Percentiles rank a stretch among this genome's conserved stretches.
These are phyloP conservation scores for Senna siamea DNA, from an alignment of 306 rosid genomes.

Conservation along the genomic window DNA sequence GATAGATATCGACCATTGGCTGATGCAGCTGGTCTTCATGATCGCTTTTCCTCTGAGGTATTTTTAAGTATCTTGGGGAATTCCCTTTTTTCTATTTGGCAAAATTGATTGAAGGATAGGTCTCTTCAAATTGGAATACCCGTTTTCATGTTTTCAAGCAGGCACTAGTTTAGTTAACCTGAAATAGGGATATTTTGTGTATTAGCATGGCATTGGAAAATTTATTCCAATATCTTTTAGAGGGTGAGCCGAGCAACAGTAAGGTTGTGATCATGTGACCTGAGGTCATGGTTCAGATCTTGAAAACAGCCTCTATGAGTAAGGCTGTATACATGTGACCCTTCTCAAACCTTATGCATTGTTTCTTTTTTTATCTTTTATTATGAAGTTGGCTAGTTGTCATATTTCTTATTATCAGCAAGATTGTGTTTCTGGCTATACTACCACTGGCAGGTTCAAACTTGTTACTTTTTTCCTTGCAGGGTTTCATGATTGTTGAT, in stretches of 20 bases:
- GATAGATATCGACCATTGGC: conserved; percentile 43
- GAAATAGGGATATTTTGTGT: conserved; percentile 12
- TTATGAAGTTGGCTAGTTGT: not conserved
- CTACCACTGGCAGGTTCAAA: conserved; percentile 11
- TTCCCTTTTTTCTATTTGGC: conserved; percentile 6
- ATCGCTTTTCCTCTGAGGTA: conserved; percentile 55
- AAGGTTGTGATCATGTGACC: too few species aligned
- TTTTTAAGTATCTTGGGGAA: not conserved
- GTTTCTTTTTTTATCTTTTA: too few species aligned
- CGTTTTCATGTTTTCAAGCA: conserved; percentile 1
- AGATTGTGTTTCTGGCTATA: conserved; percentile 14
- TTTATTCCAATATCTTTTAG: too few species aligned
- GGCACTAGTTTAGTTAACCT: conserved; percentile 14
- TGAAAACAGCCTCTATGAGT: too few species aligned
- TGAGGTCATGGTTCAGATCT: too few species aligned
- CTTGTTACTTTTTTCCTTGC: conserved; percentile 26
- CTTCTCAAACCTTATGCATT: too few species aligned
- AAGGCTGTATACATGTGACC: too few species aligned
- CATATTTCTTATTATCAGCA: not conserved
- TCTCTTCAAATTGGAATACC: not conserved
- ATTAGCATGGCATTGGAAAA: too few species aligned
- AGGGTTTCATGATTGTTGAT: conserved; percentile 81
- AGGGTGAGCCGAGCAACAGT: too few species aligned
- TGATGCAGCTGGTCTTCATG: conserved; percentile 39
- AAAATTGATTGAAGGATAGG: conserved; percentile 20